Evolutionary conservation across 2,329 filamentous ascomycete genomes (phyloP), one percentile per base, ranked within the genome.

Genomic region (Blastomyces silverae): DNA sequence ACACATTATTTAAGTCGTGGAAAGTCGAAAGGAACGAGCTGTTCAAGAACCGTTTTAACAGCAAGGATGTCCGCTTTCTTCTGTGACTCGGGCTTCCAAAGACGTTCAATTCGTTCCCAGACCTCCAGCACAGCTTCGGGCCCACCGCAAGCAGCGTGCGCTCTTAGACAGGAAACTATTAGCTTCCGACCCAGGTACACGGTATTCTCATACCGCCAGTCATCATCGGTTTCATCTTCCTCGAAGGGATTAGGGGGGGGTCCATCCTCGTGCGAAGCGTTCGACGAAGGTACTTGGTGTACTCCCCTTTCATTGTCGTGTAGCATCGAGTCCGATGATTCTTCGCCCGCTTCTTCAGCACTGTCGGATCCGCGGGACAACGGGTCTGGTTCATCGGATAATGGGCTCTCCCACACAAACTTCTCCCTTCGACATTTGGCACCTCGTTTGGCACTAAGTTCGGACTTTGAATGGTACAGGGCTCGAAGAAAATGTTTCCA

Each of bases 401-500:
- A 53, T 25, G 59, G 52, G n/a, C 28, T 63, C n/a, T 65, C 62
- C 66, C 67, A 69, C 8, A 63, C 56, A 17, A 68, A 64, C 57
- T 66, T 67, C 31, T 67, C 63, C 8, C 65, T 67, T 58, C 67
- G 60, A 15, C 57, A 28, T 52, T 65, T 58, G 25, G 64, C 63
- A 25, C 64, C 55, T 20, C 55, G 62, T 44, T 64, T 65, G 28
- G 56, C 37, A 42, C 69, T 66, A 13, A 72, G 64, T 65, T 73
- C 71, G n/a, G 68, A 65, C 53, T 71, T 73, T 2, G 76, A 76
- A 64, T 77, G 73, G 56, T 75, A 71, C 28, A 80, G 69, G 34
- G 75, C 76, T 60, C 73, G 73, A 37, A 89, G 78, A 67, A 92
- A 86, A 0, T 88, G 84, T 10, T 80, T 75, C 82, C 89, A 89